Percentiles rank a stretch among this genome's conserved stretches.
Conservation (phyloP, 2,329 filamentous ascomycete genomes). For the Chaetomium sp. region DNA sequence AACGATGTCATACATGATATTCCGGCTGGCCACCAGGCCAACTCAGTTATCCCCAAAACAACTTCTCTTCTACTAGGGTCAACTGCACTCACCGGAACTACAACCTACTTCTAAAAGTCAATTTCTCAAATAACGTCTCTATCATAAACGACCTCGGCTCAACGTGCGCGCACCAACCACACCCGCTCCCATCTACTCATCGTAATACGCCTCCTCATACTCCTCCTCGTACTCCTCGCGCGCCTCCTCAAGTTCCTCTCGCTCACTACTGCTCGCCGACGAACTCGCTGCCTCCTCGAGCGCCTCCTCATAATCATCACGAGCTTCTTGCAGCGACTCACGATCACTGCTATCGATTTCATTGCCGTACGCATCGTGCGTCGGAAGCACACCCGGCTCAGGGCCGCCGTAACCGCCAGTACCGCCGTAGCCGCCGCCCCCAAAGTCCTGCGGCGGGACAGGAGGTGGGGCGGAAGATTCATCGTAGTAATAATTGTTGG, state of each 20-base stretch:
- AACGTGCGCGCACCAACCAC: too few species aligned
- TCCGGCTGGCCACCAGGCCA: too few species aligned
- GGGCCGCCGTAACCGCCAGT: too few species aligned
- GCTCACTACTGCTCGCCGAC: conserved; percentile 22
- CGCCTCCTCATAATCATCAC: conserved; percentile 37
- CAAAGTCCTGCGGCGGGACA: not conserved
- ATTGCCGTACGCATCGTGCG: conserved; percentile 33
- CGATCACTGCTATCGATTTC: conserved; percentile 34
- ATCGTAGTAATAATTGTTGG: conserved; percentile 17
- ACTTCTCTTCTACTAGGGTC: too few species aligned
- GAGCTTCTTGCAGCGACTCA: conserved; percentile 41
- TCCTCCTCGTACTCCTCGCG: conserved; percentile 20
- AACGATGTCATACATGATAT: too few species aligned
- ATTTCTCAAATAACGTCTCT: too few species aligned
- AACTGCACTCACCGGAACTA: too few species aligned
- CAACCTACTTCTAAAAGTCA: too few species aligned
- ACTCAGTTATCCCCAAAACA: too few species aligned
- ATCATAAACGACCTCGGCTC: too few species aligned
- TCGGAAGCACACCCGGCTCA: conserved; percentile 11
- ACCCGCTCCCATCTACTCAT: not conserved
- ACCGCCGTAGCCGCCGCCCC: too few species aligned
- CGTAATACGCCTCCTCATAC: conserved; percentile 16
- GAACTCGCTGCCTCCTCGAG: conserved; percentile 16
- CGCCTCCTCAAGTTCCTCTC: conserved; percentile 21
- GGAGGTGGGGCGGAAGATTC: conserved; percentile 6